These are phyloP conservation scores for Breviolum minutum DNA, from an alignment of 73 alveolate species.

Conservation along the genomic window DNA sequence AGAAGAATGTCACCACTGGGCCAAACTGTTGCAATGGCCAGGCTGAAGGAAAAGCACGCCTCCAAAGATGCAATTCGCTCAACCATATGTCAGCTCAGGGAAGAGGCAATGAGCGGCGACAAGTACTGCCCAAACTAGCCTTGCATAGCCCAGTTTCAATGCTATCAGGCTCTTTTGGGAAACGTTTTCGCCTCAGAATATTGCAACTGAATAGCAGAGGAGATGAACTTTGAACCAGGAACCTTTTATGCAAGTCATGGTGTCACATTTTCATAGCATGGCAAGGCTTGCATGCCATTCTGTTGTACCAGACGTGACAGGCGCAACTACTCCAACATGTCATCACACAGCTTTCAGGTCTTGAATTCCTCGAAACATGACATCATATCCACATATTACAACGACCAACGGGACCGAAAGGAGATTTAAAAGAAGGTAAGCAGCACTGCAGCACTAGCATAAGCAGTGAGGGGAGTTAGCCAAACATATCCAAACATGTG, in stretches of 20 bases:
- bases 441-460: background rate
- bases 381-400: too few relatives aligned
- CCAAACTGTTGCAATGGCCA: background rate
- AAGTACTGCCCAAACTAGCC: background rate
- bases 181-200: background rate
- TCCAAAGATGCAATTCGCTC: background rate
- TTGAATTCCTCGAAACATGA: too few relatives aligned
- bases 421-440: too few relatives aligned
- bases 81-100: conserved; percentile 14
- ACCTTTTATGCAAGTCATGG: too few relatives aligned
- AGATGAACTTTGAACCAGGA: too few relatives aligned
- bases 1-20: background rate
- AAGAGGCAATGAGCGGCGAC: background rate
- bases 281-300: too few relatives aligned
- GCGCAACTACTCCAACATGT: too few relatives aligned
- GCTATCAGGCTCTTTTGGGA: conserved; percentile 20
- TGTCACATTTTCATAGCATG: too few relatives aligned
- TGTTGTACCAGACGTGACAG: too few relatives aligned
- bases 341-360: too few relatives aligned
- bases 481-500: background rate
- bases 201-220: background rate
- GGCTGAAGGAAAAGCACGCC: conserved; percentile 34
- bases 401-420: too few relatives aligned
- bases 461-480: background rate
- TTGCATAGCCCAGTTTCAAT: background rate